Base-by-base conservation (phyloP, 1,139 yeast genomes). In the Geotrichum reessii region DNA sequence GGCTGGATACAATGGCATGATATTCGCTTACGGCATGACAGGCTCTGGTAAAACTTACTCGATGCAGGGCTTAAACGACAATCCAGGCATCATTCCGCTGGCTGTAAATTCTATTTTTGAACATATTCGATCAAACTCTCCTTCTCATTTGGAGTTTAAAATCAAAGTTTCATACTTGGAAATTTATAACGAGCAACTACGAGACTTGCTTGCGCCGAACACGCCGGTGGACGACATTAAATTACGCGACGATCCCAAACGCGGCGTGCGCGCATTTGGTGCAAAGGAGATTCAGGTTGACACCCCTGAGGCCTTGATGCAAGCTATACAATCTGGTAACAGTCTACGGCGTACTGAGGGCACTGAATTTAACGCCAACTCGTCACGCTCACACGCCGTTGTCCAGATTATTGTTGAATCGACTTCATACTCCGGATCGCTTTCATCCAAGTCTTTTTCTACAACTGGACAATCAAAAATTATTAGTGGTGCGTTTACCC, bases 31-130 rank as follows among this genome's bases (percentile, higher is more conserved):
- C 69, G 96, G 97, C 55, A 88, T 88, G 92, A 90, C 98, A 0
- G 98, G 98, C 0, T 89, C 97, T 1, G 98, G 98, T 37, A 92
- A 92, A 71, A 92, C 98, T 0, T 87, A 83, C 69, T 86, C 95
- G 1, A 90, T 92, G 97, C 87, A 87, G 63, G 97, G 97, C 40
- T 76, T 80, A 11, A 76, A 74, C 0, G 65, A 69, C 0, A 90
- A 87, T 64, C 86, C 88, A 0, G 97, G 97, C 27, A 80, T 91
- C 59, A 89, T 91, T 50, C 86, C 87, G 25, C 75, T 85, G 48
- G 86, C 96, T 0, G 84, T 87, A 3, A 78, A 80, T 61, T 85
- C 86, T 56, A 79, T 91, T 6, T 91, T 86, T 67, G 74, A 75
- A n/a, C 77, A 76, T 60, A 17, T 76, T 74, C 25, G 63, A 67